Conservation (phyloP, 768 basidiomycete species). For the Sarcodon aspratus region DNA sequence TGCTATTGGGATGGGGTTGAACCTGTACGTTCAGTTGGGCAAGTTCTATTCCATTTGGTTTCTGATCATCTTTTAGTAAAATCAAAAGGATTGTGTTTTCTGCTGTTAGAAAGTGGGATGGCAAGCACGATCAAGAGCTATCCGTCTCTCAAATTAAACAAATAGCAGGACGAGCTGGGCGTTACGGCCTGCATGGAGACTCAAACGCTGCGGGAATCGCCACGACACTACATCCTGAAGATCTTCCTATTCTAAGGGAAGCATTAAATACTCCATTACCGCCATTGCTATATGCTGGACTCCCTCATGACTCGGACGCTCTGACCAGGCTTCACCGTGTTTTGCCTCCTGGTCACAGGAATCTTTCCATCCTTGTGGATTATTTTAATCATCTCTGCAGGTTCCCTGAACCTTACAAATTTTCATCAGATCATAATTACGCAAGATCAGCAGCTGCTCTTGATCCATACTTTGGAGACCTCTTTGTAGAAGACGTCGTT, state of each 20-base stretch:
- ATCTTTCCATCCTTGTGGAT: slow-evolving; percentile 30
- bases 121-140: slow-evolving; percentile 29
- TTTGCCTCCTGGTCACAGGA: slow-evolving; percentile 30
- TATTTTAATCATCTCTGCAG: slow-evolving; percentile 37
- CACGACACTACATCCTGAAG: slow-evolving; percentile 55
- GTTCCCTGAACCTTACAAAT: slow-evolving; percentile 32
- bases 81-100: slow-evolving; percentile 84
- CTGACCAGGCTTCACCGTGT: slow-evolving; percentile 19
- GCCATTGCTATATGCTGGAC: slow-evolving; percentile 39
- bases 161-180: slow-evolving; percentile 89
- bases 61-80: slow-evolving; percentile 40
- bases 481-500: slow-evolving; percentile 33
- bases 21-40: slow-evolving; percentile 51
- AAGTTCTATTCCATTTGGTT: neutral
- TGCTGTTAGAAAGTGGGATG: slow-evolving; percentile 55
- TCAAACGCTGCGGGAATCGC: slow-evolving; percentile 47
- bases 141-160: slow-evolving; percentile 80
- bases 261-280: slow-evolving; percentile 42
- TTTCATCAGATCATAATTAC: slow-evolving; percentile 15
- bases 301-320: slow-evolving; percentile 22
- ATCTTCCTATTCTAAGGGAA: slow-evolving; percentile 47
- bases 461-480: slow-evolving; percentile 23
- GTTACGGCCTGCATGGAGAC: slow-evolving; percentile 57
- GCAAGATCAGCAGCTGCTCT: slow-evolving; percentile 28
- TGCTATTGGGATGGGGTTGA: slow-evolving; percentile 95